phyloP scores from a whole-genome alignment of 2,329 filamentous ascomycete species.

The Arthrinium phaeospermum region DNA sequence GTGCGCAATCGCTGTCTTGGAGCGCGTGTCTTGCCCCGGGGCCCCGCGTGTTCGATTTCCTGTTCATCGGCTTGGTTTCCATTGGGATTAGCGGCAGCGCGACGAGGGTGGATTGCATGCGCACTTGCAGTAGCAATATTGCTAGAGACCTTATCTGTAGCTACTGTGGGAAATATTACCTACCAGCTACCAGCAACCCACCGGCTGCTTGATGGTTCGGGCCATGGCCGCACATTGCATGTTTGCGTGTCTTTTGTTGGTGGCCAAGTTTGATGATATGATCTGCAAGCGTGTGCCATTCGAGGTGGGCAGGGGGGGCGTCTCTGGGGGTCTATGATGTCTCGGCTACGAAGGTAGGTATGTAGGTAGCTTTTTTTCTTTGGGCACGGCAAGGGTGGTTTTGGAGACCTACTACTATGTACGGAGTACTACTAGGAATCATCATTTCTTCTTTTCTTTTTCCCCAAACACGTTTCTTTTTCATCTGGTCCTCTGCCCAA shows the following conservation, averaged over 20 bases:
- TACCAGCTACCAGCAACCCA: background rate
- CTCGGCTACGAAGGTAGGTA: background rate
- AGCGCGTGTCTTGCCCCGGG: background rate
- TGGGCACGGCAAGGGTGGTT: background rate
- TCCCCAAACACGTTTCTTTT: background rate
- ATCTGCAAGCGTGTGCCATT: constrained; percentile 12
- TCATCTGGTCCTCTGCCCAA: background rate
- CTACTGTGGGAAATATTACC: background rate
- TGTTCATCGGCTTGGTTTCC: constrained; percentile 4
- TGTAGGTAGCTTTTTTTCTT: background rate
- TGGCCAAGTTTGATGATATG: constrained; percentile 15
- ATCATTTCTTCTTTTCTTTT: background rate
- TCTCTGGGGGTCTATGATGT: background rate
- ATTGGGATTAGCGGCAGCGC: constrained; percentile 9
- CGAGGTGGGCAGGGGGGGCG: constrained; percentile 6
- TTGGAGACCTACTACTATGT: background rate
- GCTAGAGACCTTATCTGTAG: background rate
- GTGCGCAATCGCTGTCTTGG: background rate
- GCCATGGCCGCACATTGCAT: constrained; percentile 16
- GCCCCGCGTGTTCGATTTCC: constrained; percentile 14
- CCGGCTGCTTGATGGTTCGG: constrained; percentile 3
- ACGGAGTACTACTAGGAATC: no score
- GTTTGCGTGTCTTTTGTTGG: constrained; percentile 7
- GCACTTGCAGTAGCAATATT: background rate
- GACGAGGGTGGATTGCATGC: background rate